Base-by-base conservation (phyloP, 73 alveolate genomes). In the Vitrella brassicaformis region DNA sequence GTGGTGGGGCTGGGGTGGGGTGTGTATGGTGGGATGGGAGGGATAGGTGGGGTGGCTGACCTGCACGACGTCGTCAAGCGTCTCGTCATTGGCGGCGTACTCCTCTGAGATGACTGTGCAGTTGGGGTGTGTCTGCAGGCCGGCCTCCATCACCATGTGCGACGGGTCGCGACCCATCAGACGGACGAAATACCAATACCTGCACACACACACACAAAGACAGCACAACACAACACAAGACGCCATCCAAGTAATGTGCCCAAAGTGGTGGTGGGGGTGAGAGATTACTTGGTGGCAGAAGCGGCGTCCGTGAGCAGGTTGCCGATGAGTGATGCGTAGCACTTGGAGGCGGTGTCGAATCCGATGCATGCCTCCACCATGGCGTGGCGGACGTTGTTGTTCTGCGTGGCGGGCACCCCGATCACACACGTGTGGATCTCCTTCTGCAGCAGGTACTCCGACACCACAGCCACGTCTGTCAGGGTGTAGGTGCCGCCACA, bases 161-260 rank as follows among this genome's bases (percentile, higher is more conserved):
- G 94, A 87, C 28, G 96, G 94, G 80, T 90, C 96, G 70, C 92
- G 68, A 29, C 96, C 96, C 96, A 90, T 90, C 78, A 90, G 76
- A 68, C 96, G 80, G 27, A 90, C 80, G 86, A 90, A 88, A 71
- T 90, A 87, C 94, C 94, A 90, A 72, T 90, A 90, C n/a, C n/a
- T n/a, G n/a, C n/a, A n/a, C n/a, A n/a, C n/a, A n/a, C n/a, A n/a
- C n/a, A n/a, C n/a, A n/a, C n/a, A n/a, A n/a, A n/a, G n/a, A n/a
- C n/a, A n/a, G n/a, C n/a, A n/a, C n/a, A n/a, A n/a, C n/a, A n/a
- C n/a, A n/a, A n/a, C n/a, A n/a, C n/a, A n/a, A n/a, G n/a, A n/a
- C n/a, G n/a, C n/a, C n/a, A n/a, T n/a, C n/a, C n/a, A n/a, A n/a
- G n/a, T n/a, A n/a, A n/a, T n/a, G n/a, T n/a, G n/a, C n/a, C n/a